Conservation (phyloP, 23 red algal species). For the Agarophyton chilense region DNA sequence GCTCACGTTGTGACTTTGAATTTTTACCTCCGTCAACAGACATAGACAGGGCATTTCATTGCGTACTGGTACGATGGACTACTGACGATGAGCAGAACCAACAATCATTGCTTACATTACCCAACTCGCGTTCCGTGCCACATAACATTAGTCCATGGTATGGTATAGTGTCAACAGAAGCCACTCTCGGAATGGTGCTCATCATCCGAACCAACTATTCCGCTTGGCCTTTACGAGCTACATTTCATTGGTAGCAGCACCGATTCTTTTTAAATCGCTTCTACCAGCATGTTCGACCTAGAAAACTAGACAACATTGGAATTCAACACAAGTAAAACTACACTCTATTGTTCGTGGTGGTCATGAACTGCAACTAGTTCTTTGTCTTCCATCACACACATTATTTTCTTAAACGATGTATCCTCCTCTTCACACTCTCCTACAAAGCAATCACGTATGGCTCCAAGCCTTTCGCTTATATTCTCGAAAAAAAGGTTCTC, state of each 20-base stretch:
- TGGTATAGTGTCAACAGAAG: not conserved
- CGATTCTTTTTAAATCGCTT: slow-evolving; percentile 1
- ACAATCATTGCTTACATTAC: not conserved
- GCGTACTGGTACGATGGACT: not conserved
- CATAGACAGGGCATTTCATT: not conserved
- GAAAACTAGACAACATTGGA: not conserved
- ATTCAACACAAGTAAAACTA: too few relatives aligned
- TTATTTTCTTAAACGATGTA: too few relatives aligned
- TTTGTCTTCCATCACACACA: too few relatives aligned
- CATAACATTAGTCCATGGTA: not conserved
- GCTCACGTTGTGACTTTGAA: too few relatives aligned
- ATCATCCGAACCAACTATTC: not conserved
- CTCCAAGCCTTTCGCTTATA: not conserved
- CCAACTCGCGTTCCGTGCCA: not conserved
- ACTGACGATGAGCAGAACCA: not conserved
- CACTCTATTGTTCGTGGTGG: too few relatives aligned
- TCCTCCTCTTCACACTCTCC: not conserved
- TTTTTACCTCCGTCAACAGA: not conserved
- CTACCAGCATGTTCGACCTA: not conserved
- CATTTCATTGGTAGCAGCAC: not conserved
- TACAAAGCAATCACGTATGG: not conserved
- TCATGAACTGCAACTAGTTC: too few relatives aligned
- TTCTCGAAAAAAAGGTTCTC: not conserved
- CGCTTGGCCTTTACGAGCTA: not conserved
- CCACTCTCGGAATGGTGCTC: not conserved